These are phyloP conservation scores for Phlegmacium glaucopus DNA, from an alignment of 768 basidiomycete species.

Conservation along the genomic window DNA sequence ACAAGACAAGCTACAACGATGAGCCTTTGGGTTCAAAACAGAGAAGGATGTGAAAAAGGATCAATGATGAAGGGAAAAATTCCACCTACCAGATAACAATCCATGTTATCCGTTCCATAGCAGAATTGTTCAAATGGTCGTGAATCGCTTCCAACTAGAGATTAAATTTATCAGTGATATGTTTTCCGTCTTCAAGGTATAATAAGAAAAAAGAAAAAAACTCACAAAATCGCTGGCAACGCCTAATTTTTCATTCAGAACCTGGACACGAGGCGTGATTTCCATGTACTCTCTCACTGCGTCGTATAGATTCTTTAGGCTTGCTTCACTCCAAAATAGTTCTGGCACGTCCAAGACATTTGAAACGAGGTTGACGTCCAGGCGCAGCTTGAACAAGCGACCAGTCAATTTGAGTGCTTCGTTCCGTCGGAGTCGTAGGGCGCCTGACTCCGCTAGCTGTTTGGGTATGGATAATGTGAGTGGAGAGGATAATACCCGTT, in stretches of 20 bases:
- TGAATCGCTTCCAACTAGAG: constrained; percentile 84
- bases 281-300: constrained; percentile 96
- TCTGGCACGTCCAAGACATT: constrained; percentile 94
- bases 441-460: constrained; percentile 76
- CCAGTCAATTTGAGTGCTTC: constrained; percentile 89
- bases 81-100: constrained; percentile 42
- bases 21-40: constrained; percentile 54
- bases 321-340: constrained; percentile 94
- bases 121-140: constrained; percentile 85
- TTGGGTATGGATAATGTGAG: constrained; percentile 78
- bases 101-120: constrained; percentile 86
- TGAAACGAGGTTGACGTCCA: constrained; percentile 88
- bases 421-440: constrained; percentile 67
- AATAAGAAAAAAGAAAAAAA: constrained; percentile 11
- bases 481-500: constrained; percentile 74
- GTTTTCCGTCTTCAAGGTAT: neutral
- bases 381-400: constrained; percentile 78
- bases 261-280: constrained; percentile 77
- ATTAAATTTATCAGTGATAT: neutral
- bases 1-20: constrained; percentile 90
- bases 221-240: constrained; percentile 87
- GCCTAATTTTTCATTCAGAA: constrained; percentile 83
- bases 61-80: constrained; percentile 14
- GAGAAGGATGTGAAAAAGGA: constrained; percentile 13
- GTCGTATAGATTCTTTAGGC: constrained; percentile 83